Base-by-base conservation (phyloP, 768 basidiomycete species). In the Agaricus subrufescens region DNA sequence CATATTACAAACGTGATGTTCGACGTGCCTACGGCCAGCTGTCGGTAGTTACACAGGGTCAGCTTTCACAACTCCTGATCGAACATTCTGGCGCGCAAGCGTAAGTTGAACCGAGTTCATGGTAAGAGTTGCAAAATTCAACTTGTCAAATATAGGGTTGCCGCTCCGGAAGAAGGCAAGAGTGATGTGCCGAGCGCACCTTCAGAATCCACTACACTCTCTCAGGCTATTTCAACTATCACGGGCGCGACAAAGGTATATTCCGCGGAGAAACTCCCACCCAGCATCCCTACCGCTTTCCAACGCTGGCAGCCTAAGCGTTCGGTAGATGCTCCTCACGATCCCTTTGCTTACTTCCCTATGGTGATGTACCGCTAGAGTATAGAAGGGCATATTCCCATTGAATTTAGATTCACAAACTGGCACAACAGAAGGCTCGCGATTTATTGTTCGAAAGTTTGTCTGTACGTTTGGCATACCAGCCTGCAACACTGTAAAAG, bases 1-100 rank as follows among this genome's bases (percentile, higher is more conserved):
- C 89, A 54, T 98, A 98, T 79, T 95, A 89, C 87, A 96, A 96
- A 72, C 90, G 94, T 59, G 94, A 97, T 73, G 90, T 95, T 64
- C 86, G 94, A 56, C 85, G 94, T 50, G 84, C 85, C 37, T 97
- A 94, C 71, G 93, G 94, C n/a, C 91, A 88, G 62, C 85, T 94
- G 29, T 94, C 93, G 2, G 85, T 92, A 19, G 78, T 98, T 57
- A 91, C 91, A 4, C 94, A 98, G 73, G 67, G 81, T 4, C 86
- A 94, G 63, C 75, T 97, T 26, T 87, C 94, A 0, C 73, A 81
- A 26, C 72, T 98, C 59, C 79, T 98, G 45, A 83, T 96, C 58
- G 84, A 94, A 54, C 90, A 93, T 57, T 87, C 91, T 5, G 73
- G 76, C 53, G 66, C 75, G 29, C 78, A 75, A 67, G 73, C 81